Evolutionary conservation across 345 rosid genomes (phyloP).

Genomic region (Corchorus olitorius): DNA sequence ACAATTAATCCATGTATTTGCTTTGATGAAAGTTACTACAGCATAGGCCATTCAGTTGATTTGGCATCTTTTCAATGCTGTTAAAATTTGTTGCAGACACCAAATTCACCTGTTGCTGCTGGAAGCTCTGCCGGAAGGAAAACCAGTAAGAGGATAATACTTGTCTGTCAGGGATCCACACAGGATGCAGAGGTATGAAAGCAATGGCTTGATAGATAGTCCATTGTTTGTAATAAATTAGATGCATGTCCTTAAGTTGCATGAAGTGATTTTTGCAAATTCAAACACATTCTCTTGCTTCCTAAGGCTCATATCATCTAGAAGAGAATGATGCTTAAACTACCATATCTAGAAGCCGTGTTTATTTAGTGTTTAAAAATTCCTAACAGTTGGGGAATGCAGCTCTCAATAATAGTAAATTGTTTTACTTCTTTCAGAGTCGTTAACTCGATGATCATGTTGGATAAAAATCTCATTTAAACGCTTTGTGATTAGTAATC

Average conservation of each 20-base stretch:
- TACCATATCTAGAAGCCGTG: background rate
- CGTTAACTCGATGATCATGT: background rate
- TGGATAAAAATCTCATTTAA: background rate
- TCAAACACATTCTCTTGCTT: background rate
- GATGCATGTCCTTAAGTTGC: background rate
- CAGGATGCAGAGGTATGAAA: conserved; percentile 55
- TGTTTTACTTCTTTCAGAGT: background rate
- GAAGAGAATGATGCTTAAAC: background rate
- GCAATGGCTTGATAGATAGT: background rate
- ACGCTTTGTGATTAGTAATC: background rate
- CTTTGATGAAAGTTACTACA: background rate
- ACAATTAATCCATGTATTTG: background rate
- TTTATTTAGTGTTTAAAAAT: background rate
- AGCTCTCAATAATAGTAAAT: background rate
- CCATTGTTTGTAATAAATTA: background rate
- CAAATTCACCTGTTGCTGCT: conserved; percentile 72
- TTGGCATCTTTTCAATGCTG: background rate
- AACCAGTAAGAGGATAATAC: conserved; percentile 69
- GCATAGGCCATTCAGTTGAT: background rate
- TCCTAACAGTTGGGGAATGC: background rate
- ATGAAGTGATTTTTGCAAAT: background rate
- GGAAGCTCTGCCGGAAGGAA: conserved; percentile 77
- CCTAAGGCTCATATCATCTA: background rate
- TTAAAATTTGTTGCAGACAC: conserved; percentile 63
- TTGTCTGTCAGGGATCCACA: conserved; percentile 72